A percentile compares a stretch with the other conserved stretches of the same genome.
Conservation (phyloP, 768 basidiomycete genomes). For the Hydnum rufescens region DNA sequence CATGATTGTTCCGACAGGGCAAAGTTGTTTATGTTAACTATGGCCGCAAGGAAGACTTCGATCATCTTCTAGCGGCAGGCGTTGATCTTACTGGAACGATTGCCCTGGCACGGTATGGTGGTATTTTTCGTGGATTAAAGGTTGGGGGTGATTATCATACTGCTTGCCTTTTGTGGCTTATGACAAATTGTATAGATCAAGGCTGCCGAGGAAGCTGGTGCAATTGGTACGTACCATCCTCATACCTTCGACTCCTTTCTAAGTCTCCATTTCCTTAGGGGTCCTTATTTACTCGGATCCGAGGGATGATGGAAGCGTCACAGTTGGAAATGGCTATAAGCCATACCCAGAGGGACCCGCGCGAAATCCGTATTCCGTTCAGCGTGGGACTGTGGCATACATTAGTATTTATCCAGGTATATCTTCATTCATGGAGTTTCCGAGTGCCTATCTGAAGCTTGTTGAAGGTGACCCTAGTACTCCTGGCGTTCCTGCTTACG, state of each 20-base stretch:
- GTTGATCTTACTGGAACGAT: slow-evolving; percentile 59
- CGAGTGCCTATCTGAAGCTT: not conserved
- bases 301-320: slow-evolving; percentile 67
- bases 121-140: slow-evolving; percentile 70
- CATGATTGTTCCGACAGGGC: slow-evolving; percentile 18
- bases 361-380: slow-evolving; percentile 61
- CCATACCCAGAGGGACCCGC: slow-evolving; percentile 76
- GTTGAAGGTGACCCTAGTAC: slow-evolving; percentile 44
- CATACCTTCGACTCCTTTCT: not conserved
- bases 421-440: not conserved
- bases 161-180: slow-evolving; percentile 27
- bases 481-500: slow-evolving; percentile 73
- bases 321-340: slow-evolving; percentile 51
- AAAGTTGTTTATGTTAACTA: slow-evolving; percentile 63
- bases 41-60: slow-evolving; percentile 55
- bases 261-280: slow-evolving; percentile 13
- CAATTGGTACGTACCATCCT: slow-evolving; percentile 26
- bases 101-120: slow-evolving; percentile 39
- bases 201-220: slow-evolving; percentile 68
- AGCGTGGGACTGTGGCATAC: slow-evolving; percentile 69
- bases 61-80: slow-evolving; percentile 40
- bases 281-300: slow-evolving; percentile 73
- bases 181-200: too few species aligned
- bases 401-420: slow-evolving; percentile 40
- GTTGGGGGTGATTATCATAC: too few species aligned